Base-by-base conservation (phyloP, 441 rosid species). In the Dalechampia spathulata region DNA sequence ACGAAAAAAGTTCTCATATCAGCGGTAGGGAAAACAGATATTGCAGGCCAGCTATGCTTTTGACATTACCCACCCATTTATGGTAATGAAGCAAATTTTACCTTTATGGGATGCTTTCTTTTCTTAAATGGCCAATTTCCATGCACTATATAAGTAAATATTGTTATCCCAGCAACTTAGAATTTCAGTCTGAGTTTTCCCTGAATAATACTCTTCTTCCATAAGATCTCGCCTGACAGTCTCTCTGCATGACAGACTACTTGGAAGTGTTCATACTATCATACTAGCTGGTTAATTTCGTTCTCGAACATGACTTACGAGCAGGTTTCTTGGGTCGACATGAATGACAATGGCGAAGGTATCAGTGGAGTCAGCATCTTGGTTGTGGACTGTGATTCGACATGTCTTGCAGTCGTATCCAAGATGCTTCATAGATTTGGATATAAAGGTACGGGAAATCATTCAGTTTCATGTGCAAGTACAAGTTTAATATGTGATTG, bases 301-400 rank as follows among this genome's bases (percentile, higher is more conserved):
- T 30, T 30, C 5, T 30, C 34, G 8, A 17, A 45, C 63, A 72
- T 67, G 78, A 66, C 51, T 1, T 3, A 28, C 15, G 41, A 61
- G 21, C 23, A 46, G 71, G 49, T 34, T 66, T 16, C 47, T 63
- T 36, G 63, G 28, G 28, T 28, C 15, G 52, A 69, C 27, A 47
- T 43, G 5, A 8, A 30, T 30, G 8, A 30, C 12, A 16, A 49
- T 11, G 52, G 36, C 26, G 52, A 36, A 30, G 41, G 55, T 37
- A 23, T 42, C 9, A 7, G 5, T 11, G 48, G 66, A 43, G 16
- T 70, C 45, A 48, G 58, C 12, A 27, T 79, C 39, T 58, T 82
- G 64, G 67, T 79, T 0, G 60, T 82, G 51, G 85, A 82, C 9
- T 54, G 48, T 46, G 72, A 77, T 60, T 56, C 74, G 3, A 65